Percentiles rank a stretch among this genome's conserved stretches.
These are phyloP conservation scores for Vitis rupestris DNA, from an alignment of 164 flowering plant genomes.

Conservation along the genomic window DNA sequence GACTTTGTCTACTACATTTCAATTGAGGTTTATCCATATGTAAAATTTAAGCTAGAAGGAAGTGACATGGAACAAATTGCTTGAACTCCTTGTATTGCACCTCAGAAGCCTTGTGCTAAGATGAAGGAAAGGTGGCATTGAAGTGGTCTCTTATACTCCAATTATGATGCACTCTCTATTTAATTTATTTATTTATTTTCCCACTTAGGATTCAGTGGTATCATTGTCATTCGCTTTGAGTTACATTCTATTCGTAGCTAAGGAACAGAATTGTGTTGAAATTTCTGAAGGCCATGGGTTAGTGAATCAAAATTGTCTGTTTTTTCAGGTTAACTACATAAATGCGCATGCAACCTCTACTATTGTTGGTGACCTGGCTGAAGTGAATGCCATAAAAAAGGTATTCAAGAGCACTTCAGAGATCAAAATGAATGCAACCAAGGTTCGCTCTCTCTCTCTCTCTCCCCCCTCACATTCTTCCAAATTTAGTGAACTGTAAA, in stretches of 20 bases:
- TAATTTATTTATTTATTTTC: not conserved
- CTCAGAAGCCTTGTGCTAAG: not conserved
- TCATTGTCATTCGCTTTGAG: not conserved
- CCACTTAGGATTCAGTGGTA: no score
- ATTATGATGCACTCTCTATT: not conserved
- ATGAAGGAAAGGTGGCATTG: not conserved
- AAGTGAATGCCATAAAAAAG: conserved; percentile 91
- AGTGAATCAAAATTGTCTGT: no score
- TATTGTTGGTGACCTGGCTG: conserved; percentile 90
- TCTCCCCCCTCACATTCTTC: not conserved
- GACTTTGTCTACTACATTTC: no score
- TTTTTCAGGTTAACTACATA: conserved; percentile 84
- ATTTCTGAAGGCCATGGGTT: no score
- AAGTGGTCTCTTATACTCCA: not conserved
- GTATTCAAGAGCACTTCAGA: conserved; percentile 79
- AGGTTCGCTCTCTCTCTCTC: conserved; percentile 40
- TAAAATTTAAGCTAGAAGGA: no score
- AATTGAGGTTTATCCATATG: no score
- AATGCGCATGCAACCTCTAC: conserved; percentile 98
- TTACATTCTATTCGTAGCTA: no score
- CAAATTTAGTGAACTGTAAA: not conserved
- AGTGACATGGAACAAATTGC: no score
- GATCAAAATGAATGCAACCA: conserved; percentile 90
- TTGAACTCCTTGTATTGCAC: not conserved
- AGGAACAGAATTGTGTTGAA: not conserved